Evolutionary conservation across 768 basidiomycete species (phyloP).

Genomic region (Mycena belliarum): DNA sequence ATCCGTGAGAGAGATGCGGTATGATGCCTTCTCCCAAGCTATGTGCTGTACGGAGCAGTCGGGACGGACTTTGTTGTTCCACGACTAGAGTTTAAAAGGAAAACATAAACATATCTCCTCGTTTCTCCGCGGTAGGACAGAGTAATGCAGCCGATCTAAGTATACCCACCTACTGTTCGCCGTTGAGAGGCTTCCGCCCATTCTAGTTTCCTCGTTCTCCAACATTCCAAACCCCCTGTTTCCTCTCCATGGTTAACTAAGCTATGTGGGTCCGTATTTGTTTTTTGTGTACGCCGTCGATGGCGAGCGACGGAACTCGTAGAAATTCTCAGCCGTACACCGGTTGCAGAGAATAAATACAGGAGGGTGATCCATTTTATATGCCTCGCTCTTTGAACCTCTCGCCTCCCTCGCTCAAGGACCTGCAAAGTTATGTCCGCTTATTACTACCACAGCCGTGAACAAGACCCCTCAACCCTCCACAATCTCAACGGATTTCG

Average conservation of each 20-base stretch:
- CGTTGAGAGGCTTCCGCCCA: neutral
- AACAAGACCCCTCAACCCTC: neutral
- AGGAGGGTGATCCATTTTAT: neutral
- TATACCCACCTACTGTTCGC: neutral
- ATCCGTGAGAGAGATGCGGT: neutral
- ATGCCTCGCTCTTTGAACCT: neutral
- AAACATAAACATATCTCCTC: neutral
- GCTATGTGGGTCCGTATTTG: neutral
- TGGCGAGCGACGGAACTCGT: neutral
- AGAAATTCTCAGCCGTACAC: neutral
- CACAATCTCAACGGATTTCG: neutral
- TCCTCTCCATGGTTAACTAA: neutral
- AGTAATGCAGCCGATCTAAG: no score
- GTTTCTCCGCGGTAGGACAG: neutral
- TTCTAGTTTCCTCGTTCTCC: neutral
- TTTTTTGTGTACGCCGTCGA: neutral
- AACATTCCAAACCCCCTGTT: neutral
- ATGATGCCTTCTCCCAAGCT: no score
- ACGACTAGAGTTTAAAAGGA: neutral
- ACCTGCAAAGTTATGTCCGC: neutral
- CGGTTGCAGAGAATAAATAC: constrained; percentile 5
- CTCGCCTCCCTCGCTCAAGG: neutral
- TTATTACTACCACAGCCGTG: neutral
- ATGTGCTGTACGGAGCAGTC: no score
- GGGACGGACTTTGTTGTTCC: neutral